These are phyloP conservation scores for Bolboschoenoplectus hybrid DNA, from an alignment of 202 grass and related monocot species.

Conservation along the genomic window DNA sequence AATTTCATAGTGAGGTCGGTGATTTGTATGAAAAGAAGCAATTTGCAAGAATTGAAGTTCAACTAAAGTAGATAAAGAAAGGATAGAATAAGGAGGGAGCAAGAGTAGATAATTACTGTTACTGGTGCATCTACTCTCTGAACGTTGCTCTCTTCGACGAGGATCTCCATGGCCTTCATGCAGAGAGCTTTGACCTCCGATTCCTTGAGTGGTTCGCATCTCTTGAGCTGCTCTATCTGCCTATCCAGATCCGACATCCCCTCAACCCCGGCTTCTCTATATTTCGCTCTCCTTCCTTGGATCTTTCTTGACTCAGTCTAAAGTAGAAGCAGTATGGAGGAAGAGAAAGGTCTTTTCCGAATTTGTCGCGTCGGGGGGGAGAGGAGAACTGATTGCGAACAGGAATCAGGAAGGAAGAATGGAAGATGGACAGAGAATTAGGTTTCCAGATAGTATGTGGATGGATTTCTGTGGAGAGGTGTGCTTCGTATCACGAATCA, in stretches of 20 bases:
- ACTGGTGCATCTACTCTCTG: constrained; percentile 94
- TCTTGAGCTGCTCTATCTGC: constrained; percentile 99
- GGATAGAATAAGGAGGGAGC: background rate
- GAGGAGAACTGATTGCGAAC: background rate
- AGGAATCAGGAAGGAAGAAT: no score
- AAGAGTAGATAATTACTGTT: constrained; percentile 50
- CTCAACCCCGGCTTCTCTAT: constrained; percentile 27
- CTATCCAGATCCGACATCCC: constrained; percentile 88
- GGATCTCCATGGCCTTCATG: constrained; percentile 99
- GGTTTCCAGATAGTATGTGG: constrained; percentile 7
- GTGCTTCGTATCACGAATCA: no score
- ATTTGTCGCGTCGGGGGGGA: constrained; percentile 56
- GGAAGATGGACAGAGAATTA: background rate
- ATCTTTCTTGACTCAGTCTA: constrained; percentile 1
- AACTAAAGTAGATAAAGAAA: background rate
- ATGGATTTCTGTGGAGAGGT: background rate
- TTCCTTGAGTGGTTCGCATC: constrained; percentile 92
- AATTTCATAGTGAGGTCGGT: background rate
- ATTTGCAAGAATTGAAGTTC: background rate
- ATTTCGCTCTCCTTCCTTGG: constrained; percentile 19
- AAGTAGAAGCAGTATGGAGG: background rate
- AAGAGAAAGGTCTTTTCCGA: constrained; percentile 34
- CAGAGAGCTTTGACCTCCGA: constrained; percentile 97
- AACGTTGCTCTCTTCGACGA: constrained; percentile 99
- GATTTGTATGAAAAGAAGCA: constrained; percentile 1